Percentiles rank a stretch among this genome's conserved stretches.
These are phyloP conservation scores for Aspergillus pseudoviridinutans DNA, from an alignment of 2,329 filamentous ascomycete genomes.

Conservation along the genomic window DNA sequence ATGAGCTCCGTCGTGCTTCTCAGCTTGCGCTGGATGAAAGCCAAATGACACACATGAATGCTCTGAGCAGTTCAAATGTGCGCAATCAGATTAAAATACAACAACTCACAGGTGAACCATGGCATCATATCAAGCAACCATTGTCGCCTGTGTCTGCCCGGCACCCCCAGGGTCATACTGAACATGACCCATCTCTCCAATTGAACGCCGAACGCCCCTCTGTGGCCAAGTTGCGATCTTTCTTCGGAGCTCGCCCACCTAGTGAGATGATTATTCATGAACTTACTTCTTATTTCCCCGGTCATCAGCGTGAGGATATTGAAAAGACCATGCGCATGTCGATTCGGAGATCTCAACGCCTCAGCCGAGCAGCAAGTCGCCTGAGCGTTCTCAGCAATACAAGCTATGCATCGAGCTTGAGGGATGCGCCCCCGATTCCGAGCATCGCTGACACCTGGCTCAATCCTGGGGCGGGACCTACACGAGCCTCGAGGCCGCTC, in stretches of 20 bases:
- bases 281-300: conserved; percentile 93
- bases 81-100: conserved; percentile 83
- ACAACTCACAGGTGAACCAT: conserved; percentile 81
- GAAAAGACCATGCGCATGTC: conserved; percentile 93
- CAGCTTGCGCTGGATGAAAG: conserved; percentile 86
- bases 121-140: conserved; percentile 80
- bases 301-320: conserved; percentile 89
- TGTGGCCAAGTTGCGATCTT: conserved; percentile 49
- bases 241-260: conserved; percentile 87
- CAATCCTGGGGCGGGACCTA: conserved; percentile 51
- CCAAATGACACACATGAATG: conserved; percentile 65
- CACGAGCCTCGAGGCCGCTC: conserved; percentile 52
- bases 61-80: conserved; percentile 60
- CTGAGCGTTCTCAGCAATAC: conserved; percentile 91
- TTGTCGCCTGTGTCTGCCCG: conserved; percentile 64
- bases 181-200: conserved; percentile 24
- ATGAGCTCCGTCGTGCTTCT: conserved; percentile 82
- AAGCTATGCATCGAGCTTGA: conserved; percentile 86
- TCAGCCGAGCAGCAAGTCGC: conserved; percentile 89
- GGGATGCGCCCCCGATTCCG: conserved; percentile 89
- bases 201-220: conserved; percentile 29
- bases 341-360: conserved; percentile 79
- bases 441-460: conserved; percentile 95
- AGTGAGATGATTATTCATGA: conserved; percentile 98
- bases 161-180: conserved; percentile 25